Evolutionary conservation across 1,284 basidiomycete species (phyloP), one percentile per base, ranked within the genome.

Genomic region (Puccinia triticina): DNA sequence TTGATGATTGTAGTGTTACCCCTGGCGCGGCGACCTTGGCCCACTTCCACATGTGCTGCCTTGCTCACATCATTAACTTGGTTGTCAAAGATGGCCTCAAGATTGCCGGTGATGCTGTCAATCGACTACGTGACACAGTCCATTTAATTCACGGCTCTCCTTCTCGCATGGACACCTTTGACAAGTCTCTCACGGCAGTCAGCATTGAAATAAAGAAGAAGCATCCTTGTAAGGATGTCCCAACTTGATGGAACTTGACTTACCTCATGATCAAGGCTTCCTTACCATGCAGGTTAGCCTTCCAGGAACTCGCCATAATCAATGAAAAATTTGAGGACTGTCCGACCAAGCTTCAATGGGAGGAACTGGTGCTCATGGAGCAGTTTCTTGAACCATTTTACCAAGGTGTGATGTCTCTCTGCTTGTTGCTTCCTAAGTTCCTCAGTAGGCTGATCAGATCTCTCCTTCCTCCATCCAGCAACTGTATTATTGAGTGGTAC

Each of bases 201-300:
- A 29, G 57, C 57, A 46, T 71, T 16, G 40, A 64, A 7, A 7
- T 48, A 1, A 71, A 29, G 23, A 46, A 32, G 61, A 67, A 67
- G 34, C 64, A 67, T 40, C 64, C 64, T 37, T 67, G 5, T 34
- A 67, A 67, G 34, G 64, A 67, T 67, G 64, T 67, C 23, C 64
- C 34, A 29, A 67, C 32, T 43, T 34, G 29, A 67, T 67, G 64
- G 64, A 67, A 67, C 18, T 37, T 43, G 1, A 48, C 67, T 14
- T 71, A 3, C 23, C 40, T 48, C 1, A 71, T 71, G 67, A 71
- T 71, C 26, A 23, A 71, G 37, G 4, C 37, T 18, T 43, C 67
- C n/a, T 29, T 71, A 23, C 40, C 40, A 7, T 48, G 37, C 46
- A 71, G 48, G 67, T n/a, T 71, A 2, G 16, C 67, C 1, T 71